Evolutionary conservation across 176 grass and related monocot species (phyloP).

Genomic region (Neostapfia colusana): DNA sequence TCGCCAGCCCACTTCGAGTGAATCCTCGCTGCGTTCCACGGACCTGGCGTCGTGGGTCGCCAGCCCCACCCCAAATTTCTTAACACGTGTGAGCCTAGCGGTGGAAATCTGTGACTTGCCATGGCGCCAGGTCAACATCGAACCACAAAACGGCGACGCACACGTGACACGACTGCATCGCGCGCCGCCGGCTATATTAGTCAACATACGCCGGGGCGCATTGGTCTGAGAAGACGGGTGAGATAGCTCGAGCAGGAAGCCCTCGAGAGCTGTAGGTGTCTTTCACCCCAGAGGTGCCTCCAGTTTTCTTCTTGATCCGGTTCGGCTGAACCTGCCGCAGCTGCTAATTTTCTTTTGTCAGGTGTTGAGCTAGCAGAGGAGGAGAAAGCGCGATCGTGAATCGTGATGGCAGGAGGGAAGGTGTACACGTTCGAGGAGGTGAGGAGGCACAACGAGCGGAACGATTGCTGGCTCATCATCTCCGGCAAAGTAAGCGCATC

Average conservation of each 20-base stretch:
- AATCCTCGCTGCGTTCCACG: neutral
- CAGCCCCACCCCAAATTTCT: neutral
- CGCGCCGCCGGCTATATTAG: conserved; percentile 22
- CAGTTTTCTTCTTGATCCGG: too few species aligned
- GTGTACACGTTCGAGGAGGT: conserved; percentile 66
- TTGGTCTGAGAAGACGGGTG: neutral
- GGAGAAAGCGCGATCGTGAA: neutral
- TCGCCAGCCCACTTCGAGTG: neutral
- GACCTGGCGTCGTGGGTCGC: neutral
- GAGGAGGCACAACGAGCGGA: conserved; percentile 47
- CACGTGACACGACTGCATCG: neutral
- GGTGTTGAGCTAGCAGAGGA: neutral
- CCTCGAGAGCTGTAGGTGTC: neutral
- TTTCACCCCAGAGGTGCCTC: too few species aligned
- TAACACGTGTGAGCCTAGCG: neutral
- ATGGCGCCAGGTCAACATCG: conserved; percentile 18
- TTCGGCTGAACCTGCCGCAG: too few species aligned
- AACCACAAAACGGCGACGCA: neutral
- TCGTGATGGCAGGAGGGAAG: conserved; percentile 56
- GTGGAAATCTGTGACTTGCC: neutral
- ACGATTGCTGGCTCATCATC: conserved; percentile 91
- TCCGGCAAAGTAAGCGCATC: conserved; percentile 52
- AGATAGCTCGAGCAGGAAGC: neutral
- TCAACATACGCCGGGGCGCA: neutral
- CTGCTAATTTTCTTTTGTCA: neutral